phyloP scores from a whole-genome alignment of 805 yeast species.

The Sungouiozyma ichnusensis region DNA sequence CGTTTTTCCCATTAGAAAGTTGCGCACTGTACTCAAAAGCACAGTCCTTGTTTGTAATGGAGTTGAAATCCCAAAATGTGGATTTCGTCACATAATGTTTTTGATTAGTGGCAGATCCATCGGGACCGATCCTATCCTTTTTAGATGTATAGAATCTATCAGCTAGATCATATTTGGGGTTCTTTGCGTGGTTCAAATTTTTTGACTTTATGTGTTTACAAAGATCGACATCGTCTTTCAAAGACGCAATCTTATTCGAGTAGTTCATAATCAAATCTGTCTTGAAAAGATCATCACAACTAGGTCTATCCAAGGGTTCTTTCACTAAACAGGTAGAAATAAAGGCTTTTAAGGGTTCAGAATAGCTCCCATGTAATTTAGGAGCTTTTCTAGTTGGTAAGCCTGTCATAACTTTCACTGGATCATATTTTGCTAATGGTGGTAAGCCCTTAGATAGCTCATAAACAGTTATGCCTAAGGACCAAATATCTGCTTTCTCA shows the following conservation, averaged over 20 bases:
- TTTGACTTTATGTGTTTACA: slow-evolving; percentile 23
- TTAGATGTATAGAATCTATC: slow-evolving; percentile 18
- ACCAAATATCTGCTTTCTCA: slow-evolving; percentile 91
- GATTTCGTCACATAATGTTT: slow-evolving; percentile 8
- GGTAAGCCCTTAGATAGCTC: slow-evolving; percentile 79
- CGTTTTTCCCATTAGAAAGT: not conserved
- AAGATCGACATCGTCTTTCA: slow-evolving; percentile 33
- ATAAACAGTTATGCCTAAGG: slow-evolving; percentile 83
- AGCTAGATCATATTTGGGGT: slow-evolving; percentile 32
- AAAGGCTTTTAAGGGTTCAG: slow-evolving; percentile 39
- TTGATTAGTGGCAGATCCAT: not conserved
- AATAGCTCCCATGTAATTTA: slow-evolving; percentile 22
- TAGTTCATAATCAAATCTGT: slow-evolving; percentile 3
- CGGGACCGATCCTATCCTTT: not conserved
- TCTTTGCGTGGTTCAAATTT: slow-evolving; percentile 12
- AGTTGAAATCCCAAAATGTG: slow-evolving; percentile 10
- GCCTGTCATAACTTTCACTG: slow-evolving; percentile 58
- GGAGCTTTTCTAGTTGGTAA: slow-evolving; percentile 31
- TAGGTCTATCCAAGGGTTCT: slow-evolving; percentile 55
- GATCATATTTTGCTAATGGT: slow-evolving; percentile 63
- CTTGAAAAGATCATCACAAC: slow-evolving; percentile 45
- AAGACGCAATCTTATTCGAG: slow-evolving; percentile 25
- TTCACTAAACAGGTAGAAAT: slow-evolving; percentile 55
- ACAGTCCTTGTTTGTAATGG: not conserved
- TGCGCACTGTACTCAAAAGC: not conserved